phyloP scores from a whole-genome alignment of 306 rosid species.

The Vachellia collinsii region DNA sequence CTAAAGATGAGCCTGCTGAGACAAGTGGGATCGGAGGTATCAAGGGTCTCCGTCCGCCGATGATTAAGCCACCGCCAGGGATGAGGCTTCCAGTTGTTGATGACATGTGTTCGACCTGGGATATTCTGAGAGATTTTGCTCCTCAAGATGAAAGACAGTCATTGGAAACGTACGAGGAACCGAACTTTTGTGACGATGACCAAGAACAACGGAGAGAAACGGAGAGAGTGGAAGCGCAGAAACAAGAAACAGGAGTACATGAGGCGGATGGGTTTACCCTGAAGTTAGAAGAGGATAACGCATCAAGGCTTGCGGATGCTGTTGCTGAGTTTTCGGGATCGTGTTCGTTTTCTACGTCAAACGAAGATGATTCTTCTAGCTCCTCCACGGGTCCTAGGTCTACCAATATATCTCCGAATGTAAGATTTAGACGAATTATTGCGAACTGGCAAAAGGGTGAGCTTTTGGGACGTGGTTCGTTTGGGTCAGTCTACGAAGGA shows the following conservation, averaged over 20 bases:
- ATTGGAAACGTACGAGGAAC: slow-evolving; percentile 2
- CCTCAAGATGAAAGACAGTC: slow-evolving; percentile 41
- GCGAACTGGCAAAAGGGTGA: slow-evolving; percentile 69
- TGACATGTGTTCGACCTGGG: slow-evolving; percentile 67
- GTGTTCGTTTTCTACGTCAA: slow-evolving; percentile 73
- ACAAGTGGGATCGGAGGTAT: slow-evolving; percentile 50
- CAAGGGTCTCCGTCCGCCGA: slow-evolving; percentile 73
- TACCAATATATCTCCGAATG: slow-evolving; percentile 69
- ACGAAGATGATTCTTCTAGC: slow-evolving; percentile 85
- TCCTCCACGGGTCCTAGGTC: slow-evolving; percentile 64
- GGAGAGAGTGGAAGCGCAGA: slow-evolving; percentile 19
- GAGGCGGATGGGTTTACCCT: slow-evolving; percentile 11
- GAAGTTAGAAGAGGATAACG: slow-evolving; percentile 38
- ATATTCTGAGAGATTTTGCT: slow-evolving; percentile 59
- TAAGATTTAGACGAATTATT: slow-evolving; percentile 55
- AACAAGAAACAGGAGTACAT: slow-evolving; percentile 15
- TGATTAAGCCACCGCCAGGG: slow-evolving; percentile 76
- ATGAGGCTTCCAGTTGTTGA: slow-evolving; percentile 53
- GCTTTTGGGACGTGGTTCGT: slow-evolving; percentile 91
- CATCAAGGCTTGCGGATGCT: slow-evolving; percentile 34
- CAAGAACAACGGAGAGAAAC: slow-evolving; percentile 17
- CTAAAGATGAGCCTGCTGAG: slow-evolving; percentile 39
- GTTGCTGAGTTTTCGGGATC: slow-evolving; percentile 46
- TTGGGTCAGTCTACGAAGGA: slow-evolving; percentile 90
- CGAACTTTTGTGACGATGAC: slow-evolving; percentile 33